phyloP scores from a whole-genome alignment of 2,329 filamentous ascomycete genomes.

The Exophiala sp. region DNA sequence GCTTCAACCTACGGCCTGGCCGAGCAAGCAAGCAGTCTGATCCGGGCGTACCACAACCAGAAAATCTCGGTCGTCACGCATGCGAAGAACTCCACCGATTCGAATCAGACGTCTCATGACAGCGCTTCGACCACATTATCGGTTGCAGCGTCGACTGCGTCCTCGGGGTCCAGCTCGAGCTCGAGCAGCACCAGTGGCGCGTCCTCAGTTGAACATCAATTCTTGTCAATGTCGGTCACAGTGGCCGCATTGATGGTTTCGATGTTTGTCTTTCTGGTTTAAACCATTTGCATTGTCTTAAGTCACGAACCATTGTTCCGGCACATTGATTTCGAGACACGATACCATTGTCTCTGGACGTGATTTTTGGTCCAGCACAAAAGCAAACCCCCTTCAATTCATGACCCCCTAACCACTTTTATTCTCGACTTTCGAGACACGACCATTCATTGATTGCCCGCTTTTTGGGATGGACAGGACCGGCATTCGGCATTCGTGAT shows the following conservation, averaged over 20 bases:
- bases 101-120: background rate
- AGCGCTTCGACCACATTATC: background rate
- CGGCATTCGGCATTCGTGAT: no score
- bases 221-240: background rate
- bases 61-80: background rate
- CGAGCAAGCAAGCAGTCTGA: conserved; percentile 31
- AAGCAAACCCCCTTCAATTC: background rate
- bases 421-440: background rate
- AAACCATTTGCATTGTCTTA: no score
- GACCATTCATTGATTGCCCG: background rate
- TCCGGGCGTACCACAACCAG: conserved; percentile 29
- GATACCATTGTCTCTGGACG: background rate
- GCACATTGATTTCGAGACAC: no score
- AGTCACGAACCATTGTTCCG: background rate
- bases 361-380: background rate
- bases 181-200: background rate
- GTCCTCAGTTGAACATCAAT: background rate
- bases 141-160: background rate
- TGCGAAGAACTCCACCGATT: background rate
- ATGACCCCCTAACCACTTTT: background rate
- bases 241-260: background rate
- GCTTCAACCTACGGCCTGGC: conserved; percentile 34
- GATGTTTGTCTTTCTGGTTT: background rate
- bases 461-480: background rate
- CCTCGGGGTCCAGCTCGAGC: background rate